A percentile compares a stretch with the other conserved stretches of the same genome.
These are phyloP conservation scores for Geoglossum cookeanum DNA, from an alignment of 2,329 filamentous ascomycete species.

Conservation along the genomic window DNA sequence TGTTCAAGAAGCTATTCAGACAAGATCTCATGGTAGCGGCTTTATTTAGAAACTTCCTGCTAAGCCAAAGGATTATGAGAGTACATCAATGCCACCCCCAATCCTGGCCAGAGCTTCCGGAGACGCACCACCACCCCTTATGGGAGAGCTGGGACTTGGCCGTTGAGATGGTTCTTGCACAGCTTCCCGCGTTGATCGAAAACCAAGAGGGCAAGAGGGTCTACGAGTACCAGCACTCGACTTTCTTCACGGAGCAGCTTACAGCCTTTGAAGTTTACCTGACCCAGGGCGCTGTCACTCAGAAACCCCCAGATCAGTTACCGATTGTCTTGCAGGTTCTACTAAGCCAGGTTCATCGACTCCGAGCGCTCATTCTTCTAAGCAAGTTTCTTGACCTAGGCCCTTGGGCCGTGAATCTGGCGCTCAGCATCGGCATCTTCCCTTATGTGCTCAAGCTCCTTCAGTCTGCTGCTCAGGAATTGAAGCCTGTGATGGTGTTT, in stretches of 20 bases:
- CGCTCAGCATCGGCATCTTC: constrained; percentile 94
- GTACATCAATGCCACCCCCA: constrained; percentile 91
- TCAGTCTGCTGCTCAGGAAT: constrained; percentile 80
- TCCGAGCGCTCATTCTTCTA: constrained; percentile 76
- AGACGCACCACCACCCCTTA: constrained; percentile 82
- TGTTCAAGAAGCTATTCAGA: constrained; percentile 93
- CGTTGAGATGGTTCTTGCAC: constrained; percentile 82
- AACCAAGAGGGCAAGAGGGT: constrained; percentile 52
- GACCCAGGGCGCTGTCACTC: constrained; percentile 59
- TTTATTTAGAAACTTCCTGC: constrained; percentile 84
- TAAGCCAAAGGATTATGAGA: constrained; percentile 89
- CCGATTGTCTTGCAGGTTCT: constrained; percentile 92
- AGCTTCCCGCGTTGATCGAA: constrained; percentile 67
- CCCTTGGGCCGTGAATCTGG: constrained; percentile 96
- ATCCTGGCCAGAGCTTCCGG: constrained; percentile 77
- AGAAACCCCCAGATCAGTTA: constrained; percentile 81
- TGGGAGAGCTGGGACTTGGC: constrained; percentile 98
- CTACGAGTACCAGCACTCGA: constrained; percentile 87
- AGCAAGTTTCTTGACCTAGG: constrained; percentile 89
- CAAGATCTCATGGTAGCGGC: constrained; percentile 99
- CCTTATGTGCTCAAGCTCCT: constrained; percentile 95
- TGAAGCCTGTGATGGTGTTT: constrained; percentile 98
- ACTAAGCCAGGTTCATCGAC: constrained; percentile 82
- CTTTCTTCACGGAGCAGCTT: constrained; percentile 91
- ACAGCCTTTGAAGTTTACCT: constrained; percentile 96